A percentile compares a stretch with the other conserved stretches of the same genome.
These are phyloP conservation scores for Chara braunii DNA, from an alignment of 139 green algal genomes.

Conservation along the genomic window DNA sequence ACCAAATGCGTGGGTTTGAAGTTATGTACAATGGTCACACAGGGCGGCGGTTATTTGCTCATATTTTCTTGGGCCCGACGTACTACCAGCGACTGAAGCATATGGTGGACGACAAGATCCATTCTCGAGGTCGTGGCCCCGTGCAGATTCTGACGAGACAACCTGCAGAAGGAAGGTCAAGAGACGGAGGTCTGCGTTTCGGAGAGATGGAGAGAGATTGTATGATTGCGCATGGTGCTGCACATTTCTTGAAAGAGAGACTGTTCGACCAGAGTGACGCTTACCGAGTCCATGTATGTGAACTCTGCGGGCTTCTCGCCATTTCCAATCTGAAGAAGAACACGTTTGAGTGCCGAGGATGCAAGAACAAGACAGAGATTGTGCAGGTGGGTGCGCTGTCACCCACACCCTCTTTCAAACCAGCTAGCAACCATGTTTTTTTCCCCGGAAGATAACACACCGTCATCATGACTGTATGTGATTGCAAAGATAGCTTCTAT, in stretches of 20 bases:
- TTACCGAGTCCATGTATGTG: constrained; percentile 53
- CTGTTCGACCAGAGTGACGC: constrained; percentile 56
- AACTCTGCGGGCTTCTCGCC: constrained; percentile 49
- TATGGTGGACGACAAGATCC: constrained; percentile 99
- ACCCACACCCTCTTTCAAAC: too few species aligned
- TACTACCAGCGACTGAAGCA: constrained; percentile 98
- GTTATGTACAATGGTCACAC: constrained; percentile 95
- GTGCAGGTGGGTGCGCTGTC: constrained; percentile 41
- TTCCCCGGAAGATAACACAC: too few species aligned
- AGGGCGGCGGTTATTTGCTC: constrained; percentile 52
- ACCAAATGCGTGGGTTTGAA: constrained; percentile 84
- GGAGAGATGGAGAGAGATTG: constrained; percentile 98
- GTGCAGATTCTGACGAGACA: constrained; percentile 92
- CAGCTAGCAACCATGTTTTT: too few species aligned
- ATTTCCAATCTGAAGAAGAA: constrained; percentile 55
- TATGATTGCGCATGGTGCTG: constrained; percentile 52
- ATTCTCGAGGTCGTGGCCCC: constrained; percentile 73
- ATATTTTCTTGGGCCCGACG: constrained; percentile 95
- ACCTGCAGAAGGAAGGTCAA: constrained; percentile 86
- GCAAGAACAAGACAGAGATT: constrained; percentile 52
- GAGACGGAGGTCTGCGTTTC: constrained; percentile 93
- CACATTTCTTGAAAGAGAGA: constrained; percentile 52
- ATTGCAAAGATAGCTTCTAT: too few species aligned
- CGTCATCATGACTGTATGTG: too few species aligned
- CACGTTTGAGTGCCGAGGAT: constrained; percentile 48